Evolutionary conservation across 176 grass and related monocot species (phyloP).

Genomic region (Eragrostis curvula): DNA sequence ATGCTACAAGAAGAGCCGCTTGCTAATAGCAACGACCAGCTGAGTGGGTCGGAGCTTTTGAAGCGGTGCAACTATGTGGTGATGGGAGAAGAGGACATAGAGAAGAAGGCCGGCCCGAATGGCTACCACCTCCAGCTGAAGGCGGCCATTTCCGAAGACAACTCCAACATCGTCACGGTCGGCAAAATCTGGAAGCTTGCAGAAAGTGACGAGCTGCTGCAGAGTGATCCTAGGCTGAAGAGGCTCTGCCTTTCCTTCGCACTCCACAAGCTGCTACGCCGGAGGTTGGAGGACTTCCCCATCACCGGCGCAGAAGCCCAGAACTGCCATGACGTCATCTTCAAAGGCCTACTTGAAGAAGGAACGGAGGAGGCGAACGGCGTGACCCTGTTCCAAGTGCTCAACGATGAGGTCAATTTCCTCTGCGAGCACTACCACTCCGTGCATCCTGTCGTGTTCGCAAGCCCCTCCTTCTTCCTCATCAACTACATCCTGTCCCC

Average conservation of each 20-base stretch:
- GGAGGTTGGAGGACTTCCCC: background rate
- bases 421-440: background rate
- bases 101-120: background rate
- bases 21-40: no score
- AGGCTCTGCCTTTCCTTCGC: background rate
- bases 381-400: background rate
- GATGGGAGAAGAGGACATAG: conserved; percentile 1
- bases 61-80: background rate
- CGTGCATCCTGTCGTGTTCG: background rate
- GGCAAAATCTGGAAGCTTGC: background rate
- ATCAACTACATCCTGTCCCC: no score
- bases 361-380: no score
- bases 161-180: background rate
- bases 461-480: background rate
- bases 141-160: no score
- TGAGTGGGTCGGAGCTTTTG: no score
- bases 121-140: no score
- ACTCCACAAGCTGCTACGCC: background rate
- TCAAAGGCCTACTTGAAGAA: no score
- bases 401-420: background rate
- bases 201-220: background rate
- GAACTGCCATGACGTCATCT: background rate
- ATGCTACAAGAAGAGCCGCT: no score
- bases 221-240: background rate
- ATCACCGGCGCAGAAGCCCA: background rate